Evolutionary conservation across 2,329 filamentous ascomycete species (phyloP).

Genomic region (Teratosphaeria nubilosa): DNA sequence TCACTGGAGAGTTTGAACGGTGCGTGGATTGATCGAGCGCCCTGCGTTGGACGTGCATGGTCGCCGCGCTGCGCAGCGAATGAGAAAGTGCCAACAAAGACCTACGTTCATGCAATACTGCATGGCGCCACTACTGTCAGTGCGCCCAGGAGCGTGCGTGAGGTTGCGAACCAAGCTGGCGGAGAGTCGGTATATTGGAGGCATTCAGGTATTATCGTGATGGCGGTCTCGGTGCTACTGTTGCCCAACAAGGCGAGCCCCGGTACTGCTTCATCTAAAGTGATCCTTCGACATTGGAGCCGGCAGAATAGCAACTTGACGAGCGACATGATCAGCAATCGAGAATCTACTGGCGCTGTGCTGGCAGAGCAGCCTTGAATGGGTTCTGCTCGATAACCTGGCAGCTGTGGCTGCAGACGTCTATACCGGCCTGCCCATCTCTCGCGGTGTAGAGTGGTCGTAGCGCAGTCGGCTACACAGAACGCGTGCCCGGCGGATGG

Average conservation of each 20-base stretch:
- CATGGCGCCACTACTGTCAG: background rate
- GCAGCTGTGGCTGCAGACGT: background rate
- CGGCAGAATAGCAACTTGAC: background rate
- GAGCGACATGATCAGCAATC: background rate
- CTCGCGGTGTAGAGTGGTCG: background rate
- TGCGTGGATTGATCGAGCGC: background rate
- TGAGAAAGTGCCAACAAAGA: conserved; percentile 8
- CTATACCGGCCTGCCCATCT: background rate
- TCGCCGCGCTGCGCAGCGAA: conserved; percentile 4
- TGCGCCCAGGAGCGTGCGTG: background rate
- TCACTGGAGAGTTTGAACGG: background rate
- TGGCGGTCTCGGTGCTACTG: background rate
- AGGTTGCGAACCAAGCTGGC: background rate
- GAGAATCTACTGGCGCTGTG: background rate
- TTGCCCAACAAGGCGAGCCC: background rate
- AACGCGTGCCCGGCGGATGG: background rate
- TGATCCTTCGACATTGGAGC: background rate
- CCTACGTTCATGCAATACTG: conserved; percentile 4
- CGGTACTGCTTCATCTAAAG: background rate
- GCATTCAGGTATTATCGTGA: background rate
- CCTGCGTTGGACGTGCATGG: conserved; percentile 3
- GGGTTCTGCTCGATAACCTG: background rate
- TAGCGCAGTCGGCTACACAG: background rate
- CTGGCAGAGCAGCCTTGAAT: background rate
- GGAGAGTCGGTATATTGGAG: background rate